Evolutionary conservation across 2,329 filamentous ascomycete species (phyloP), one percentile per base, ranked within the genome.

Genomic region (Curvularia verruculosa): DNA sequence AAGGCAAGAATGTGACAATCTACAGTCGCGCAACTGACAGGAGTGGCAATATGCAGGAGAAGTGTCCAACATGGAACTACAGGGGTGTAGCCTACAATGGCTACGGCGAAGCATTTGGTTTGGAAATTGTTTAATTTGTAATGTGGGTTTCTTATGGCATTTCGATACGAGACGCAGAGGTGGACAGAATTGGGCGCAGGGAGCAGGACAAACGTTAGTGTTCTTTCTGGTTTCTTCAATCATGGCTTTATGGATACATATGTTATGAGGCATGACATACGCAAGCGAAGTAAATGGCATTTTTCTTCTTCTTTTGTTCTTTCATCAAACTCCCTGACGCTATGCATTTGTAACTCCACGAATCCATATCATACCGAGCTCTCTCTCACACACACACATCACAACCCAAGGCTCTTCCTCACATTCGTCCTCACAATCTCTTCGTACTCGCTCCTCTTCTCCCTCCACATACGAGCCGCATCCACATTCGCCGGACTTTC

Each of bases 401-500:
- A 76, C 57, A 77, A 49, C 3, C 75, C 75, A 52, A 77, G 48
- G 50, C 73, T 75, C 67, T 72, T 76, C 64, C 66, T 68, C 0
- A 77, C 75, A 59, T 75, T 75, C 73, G 85, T 87, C 70, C 92
- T 82, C 58, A 92, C 93, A 59, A 85, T 82, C 78, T 85, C 89
- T 78, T 91, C 86, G 73, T 96, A 99, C 49, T 93, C 91, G 58
- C 82, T 82, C 53, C 82, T 80, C 70, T 96, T 91, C 70, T 95
- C 91, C 50, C 95, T 85, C 85, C 95, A 89, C 80, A 97, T 79
- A 59, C 90, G 85, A 10, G 94, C 95, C 3, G 95, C 95, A 80
- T 98, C 94, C 26, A 97, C 87, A 74, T 99, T 98, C 48, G 95
- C 95, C 0, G 95, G 92, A 68, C 89, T 94, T 82, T 98, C 95